These are phyloP conservation scores for Anethum foeniculum DNA, from an alignment of 140 eudicot genomes.

Conservation along the genomic window DNA sequence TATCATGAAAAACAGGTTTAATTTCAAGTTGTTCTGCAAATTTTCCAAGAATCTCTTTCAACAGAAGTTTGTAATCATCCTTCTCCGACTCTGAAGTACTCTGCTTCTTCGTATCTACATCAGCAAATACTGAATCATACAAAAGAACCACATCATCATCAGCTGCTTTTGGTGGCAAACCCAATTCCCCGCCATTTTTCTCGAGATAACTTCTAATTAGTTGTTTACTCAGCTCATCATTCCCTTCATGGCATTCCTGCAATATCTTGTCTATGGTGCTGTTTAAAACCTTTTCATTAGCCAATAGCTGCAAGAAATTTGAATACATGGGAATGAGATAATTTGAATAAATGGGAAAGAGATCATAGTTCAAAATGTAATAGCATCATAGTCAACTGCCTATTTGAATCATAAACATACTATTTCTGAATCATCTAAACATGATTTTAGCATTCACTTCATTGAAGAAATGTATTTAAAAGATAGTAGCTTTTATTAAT, in stretches of 20 bases:
- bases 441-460: not conserved
- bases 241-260: conserved; percentile 6
- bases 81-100: conserved; percentile 10
- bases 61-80: conserved; percentile 17
- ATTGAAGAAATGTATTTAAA: not conserved
- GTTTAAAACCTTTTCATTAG: conserved; percentile 21
- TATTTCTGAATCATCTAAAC: not conserved
- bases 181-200: conserved; percentile 24
- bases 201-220: conserved; percentile 17
- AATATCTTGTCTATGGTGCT: conserved; percentile 19
- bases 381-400: not conserved
- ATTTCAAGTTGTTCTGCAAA: conserved; percentile 33
- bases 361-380: not conserved
- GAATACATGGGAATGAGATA: not conserved
- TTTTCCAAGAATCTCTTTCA: conserved; percentile 29
- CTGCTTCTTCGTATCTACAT: not conserved
- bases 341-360: not conserved
- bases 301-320: conserved; percentile 27
- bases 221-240: not conserved
- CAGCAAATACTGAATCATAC: conserved; percentile 26
- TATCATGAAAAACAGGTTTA: conserved; percentile 32
- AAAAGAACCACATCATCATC: conserved; percentile 26
- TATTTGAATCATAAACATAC: not conserved
- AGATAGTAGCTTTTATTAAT: not conserved
- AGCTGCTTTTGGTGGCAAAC: conserved; percentile 28